phyloP scores from a whole-genome alignment of 179 eudicot genomes.

The Pouteria campechiana region DNA sequence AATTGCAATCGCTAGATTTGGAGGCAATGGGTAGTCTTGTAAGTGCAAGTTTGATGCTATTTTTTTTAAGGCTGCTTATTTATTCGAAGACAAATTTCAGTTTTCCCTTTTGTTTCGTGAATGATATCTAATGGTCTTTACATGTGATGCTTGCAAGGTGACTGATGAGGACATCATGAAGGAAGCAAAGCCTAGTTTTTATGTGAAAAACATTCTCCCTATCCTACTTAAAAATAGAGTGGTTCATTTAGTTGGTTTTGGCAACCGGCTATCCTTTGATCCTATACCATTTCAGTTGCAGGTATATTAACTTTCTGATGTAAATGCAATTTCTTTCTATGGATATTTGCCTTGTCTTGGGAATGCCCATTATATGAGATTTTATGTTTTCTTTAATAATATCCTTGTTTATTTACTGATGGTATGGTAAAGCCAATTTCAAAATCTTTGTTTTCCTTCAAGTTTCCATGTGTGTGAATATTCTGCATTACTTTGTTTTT shows the following conservation, averaged over 20 bases:
- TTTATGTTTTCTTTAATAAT: too few species aligned
- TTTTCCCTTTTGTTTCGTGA: neutral
- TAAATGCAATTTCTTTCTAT: too few species aligned
- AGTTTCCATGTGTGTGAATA: too few species aligned
- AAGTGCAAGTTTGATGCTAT: conserved; percentile 30
- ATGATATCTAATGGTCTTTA: neutral
- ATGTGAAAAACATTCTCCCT: conserved; percentile 70
- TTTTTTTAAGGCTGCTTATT: conserved; percentile 2
- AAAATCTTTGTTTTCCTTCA: too few species aligned
- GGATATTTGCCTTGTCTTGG: too few species aligned
- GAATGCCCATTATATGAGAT: too few species aligned
- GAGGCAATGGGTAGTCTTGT: conserved; percentile 98
- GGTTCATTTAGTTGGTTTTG: conserved; percentile 93
- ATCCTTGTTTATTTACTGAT: too few species aligned
- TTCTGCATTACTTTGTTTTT: too few species aligned
- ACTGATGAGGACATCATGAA: conserved; percentile 81
- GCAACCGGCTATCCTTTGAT: conserved; percentile 85
- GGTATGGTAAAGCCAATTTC: too few species aligned
- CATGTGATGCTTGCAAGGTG: conserved; percentile 42
- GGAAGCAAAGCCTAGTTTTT: conserved; percentile 97
- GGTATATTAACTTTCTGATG: too few species aligned
- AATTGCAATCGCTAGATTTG: conserved; percentile 69
- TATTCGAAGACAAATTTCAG: conserved; percentile 1
- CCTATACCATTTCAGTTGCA: conserved; percentile 82
- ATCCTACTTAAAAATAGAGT: conserved; percentile 62